Evolutionary conservation across 352 stramenopile genomes (phyloP).

Genomic region (Vaucheria bursata): DNA sequence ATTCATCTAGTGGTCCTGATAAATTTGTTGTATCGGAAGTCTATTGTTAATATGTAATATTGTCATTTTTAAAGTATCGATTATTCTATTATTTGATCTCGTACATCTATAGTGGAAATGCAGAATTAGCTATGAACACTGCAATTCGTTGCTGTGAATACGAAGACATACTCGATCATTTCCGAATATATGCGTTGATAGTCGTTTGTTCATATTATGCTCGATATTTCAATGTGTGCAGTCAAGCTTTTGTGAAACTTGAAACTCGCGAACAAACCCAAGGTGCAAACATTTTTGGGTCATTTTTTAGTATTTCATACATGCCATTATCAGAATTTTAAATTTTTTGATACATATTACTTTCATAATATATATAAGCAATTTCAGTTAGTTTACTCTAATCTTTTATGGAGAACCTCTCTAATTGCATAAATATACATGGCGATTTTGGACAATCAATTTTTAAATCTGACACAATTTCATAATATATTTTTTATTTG

Average conservation of each 20-base stretch:
- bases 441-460: no score
- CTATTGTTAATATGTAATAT: not conserved
- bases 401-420: no score
- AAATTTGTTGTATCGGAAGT: no score
- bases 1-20: no score
- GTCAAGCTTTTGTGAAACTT: constrained; percentile 77
- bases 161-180: constrained; percentile 78
- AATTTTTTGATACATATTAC: not conserved
- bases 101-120: constrained; percentile 56
- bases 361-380: not conserved
- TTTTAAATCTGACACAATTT: no score
- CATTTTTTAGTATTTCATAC: not conserved
- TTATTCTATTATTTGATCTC: not conserved
- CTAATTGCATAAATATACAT: no score
- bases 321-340: not conserved
- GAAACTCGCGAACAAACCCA: constrained; percentile 58
- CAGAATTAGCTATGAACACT: constrained; percentile 70
- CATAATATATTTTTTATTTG: no score
- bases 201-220: constrained; percentile 78
- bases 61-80: not conserved
- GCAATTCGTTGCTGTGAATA: constrained; percentile 68
- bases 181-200: constrained; percentile 83
- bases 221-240: constrained; percentile 77
- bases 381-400: not conserved
- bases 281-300: not conserved